Base-by-base conservation (phyloP, 1,284 basidiomycete genomes). In the Ceratobasidium sp. region DNA sequence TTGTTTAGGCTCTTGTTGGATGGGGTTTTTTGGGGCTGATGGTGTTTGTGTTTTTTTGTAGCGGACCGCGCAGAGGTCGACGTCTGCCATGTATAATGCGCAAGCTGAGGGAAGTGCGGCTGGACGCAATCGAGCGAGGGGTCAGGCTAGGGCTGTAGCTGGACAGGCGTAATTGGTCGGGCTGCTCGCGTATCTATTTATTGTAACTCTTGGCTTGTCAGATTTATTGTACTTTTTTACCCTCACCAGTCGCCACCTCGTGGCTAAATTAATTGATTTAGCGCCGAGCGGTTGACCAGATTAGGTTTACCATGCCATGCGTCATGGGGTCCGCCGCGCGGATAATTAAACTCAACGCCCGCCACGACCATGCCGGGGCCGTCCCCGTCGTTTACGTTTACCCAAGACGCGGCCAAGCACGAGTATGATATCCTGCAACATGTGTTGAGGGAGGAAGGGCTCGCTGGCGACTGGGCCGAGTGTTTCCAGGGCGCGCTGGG, bases 401-500 rank as follows among this genome's bases (percentile, higher is more conserved):
- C 73, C 26, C 20, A 63, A 44, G 73, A 76, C 39, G 73, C 73
- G 15, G 44, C 67, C 63, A 51, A 76, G 51, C 73, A 67, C 63
- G 73, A 76, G 40, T 51, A 76, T 44, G 63, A 46, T 1, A 63
- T 76, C 2, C 55, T 76, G 1, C 49, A 66, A 10, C 73, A 76
- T 53, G 46, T 76, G 12, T 51, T 76, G 26, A 61, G 63, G n/a
- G 73, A 76, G 46, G 73, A 76, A 44, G 49, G 73, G 0, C 63
- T 67, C 15, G 46, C 61, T 20, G 73, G 64, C 12, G 73, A 76
- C 51, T 76, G 73, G 73, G 73, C 73, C 9, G 46, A 26, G 9
- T 76, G 73, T 51, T 51, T 76, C 63, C 46, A 76, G 28, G 73
- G 63, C 10, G 73, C 73, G 26, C 51, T 76, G 20, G 73, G 40